phyloP scores from a whole-genome alignment of 2,329 filamentous ascomycete genomes.

The Monosporascus cannonballus region DNA sequence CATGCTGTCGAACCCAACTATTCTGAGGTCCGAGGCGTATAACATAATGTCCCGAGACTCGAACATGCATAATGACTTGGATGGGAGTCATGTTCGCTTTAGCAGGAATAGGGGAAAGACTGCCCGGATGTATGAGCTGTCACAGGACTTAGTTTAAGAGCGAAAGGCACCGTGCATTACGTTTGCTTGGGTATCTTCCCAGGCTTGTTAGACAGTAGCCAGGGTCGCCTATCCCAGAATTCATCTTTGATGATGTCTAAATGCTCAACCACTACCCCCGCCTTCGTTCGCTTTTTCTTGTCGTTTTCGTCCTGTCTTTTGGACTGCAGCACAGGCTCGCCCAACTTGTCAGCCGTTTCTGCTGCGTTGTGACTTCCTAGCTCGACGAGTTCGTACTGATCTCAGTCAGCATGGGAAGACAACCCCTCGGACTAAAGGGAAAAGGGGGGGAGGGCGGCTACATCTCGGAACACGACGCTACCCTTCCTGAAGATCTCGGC shows the following conservation, averaged over 20 bases:
- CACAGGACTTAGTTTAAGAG: too few species aligned
- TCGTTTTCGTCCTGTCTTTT: constrained; percentile 81
- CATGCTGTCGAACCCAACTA: too few species aligned
- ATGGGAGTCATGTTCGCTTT: too few species aligned
- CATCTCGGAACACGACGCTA: constrained; percentile 80
- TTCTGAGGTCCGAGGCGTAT: too few species aligned
- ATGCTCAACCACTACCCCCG: constrained; percentile 74
- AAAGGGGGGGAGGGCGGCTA: constrained; percentile 31
- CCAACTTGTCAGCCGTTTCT: constrained; percentile 40
- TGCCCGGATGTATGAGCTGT: too few species aligned
- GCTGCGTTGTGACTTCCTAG: constrained; percentile 41
- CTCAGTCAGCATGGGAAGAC: constrained; percentile 16
- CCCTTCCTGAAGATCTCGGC: constrained; percentile 89
- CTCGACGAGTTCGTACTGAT: constrained; percentile 65
- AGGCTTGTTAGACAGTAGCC: constrained; percentile 71
- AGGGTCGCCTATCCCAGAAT: constrained; percentile 85
- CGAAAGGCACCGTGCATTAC: constrained; percentile 14
- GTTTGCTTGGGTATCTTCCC: constrained; percentile 62
- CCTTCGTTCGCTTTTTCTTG: constrained; percentile 74
- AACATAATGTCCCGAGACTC: too few species aligned
- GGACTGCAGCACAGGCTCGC: constrained; percentile 54
- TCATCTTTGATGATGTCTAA: constrained; percentile 92
- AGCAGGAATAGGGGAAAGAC: too few species aligned
- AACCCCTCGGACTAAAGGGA: not conserved
- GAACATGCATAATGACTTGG: too few species aligned